A percentile compares a stretch with the other conserved stretches of the same genome.
These are phyloP conservation scores for Crithidia bombi DNA, from an alignment of 208 protist species.

Conservation along the genomic window DNA sequence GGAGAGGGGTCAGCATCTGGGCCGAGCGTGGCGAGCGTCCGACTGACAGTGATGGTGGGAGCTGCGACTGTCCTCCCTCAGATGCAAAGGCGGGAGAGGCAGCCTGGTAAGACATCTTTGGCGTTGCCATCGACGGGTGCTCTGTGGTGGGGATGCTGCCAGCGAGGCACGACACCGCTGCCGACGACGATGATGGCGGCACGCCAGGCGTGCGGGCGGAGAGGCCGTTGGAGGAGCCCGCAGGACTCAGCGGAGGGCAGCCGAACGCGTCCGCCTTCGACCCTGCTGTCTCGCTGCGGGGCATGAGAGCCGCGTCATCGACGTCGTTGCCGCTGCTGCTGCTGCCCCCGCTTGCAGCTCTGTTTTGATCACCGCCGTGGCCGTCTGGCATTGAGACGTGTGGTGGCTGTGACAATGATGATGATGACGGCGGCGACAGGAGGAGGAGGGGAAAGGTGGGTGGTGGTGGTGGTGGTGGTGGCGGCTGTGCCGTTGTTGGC, in stretches of 20 bases:
- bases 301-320: background rate
- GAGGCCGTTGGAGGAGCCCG: conserved; percentile 15
- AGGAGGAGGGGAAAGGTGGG: background rate
- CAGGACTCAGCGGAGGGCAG: background rate
- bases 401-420: background rate
- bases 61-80: background rate
- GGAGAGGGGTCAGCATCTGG: conserved; percentile 4
- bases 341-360: too few relatives aligned
- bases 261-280: background rate
- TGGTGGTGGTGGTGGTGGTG: background rate
- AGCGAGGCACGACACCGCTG: background rate
- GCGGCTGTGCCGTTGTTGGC: background rate
- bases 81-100: background rate
- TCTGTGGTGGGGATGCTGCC: background rate
- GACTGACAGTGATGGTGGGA: too few relatives aligned
- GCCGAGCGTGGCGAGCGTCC: background rate
- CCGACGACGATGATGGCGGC: background rate
- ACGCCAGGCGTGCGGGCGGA: conserved; percentile 3
- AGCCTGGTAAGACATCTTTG: background rate
- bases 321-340: background rate
- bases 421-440: background rate
- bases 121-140: background rate
- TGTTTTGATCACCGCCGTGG: too few relatives aligned
- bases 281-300: background rate
- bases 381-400: too few relatives aligned